Percentiles rank a stretch among this genome's conserved stretches.
These are phyloP conservation scores for Viola pubescens DNA, from an alignment of 441 rosid species.

Conservation along the genomic window DNA sequence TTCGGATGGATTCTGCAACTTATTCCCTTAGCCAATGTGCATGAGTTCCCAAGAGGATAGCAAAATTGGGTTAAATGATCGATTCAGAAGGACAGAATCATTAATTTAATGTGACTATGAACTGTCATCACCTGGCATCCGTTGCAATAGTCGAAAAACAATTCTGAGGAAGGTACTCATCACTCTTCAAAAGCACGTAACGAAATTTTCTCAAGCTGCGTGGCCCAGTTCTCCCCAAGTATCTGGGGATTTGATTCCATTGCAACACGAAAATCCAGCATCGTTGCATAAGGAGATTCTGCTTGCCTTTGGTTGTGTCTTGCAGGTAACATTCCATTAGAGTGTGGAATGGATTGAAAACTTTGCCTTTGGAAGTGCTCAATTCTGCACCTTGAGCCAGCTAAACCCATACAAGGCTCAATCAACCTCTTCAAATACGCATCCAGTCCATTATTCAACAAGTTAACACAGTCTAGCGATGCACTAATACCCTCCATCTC, in stretches of 20 bases:
- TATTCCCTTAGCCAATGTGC: constrained; percentile 13
- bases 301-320: constrained; percentile 18
- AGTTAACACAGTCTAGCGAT: constrained; percentile 41
- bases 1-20: constrained; percentile 19
- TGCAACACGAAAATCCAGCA: constrained; percentile 53
- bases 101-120: constrained; percentile 7
- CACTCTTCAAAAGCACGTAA: constrained; percentile 34
- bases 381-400: constrained; percentile 33
- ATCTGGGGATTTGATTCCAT: constrained; percentile 63
- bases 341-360: constrained; percentile 11
- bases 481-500: constrained; percentile 49
- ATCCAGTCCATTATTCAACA: constrained; percentile 64
- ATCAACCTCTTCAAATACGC: constrained; percentile 58
- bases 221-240: constrained; percentile 71
- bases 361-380: constrained; percentile 18
- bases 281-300: constrained; percentile 28
- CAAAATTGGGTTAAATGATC: constrained; percentile 21
- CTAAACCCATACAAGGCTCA: constrained; percentile 52
- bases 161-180: constrained; percentile 12
- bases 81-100: constrained; percentile 15
- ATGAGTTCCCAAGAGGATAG: constrained; percentile 6
- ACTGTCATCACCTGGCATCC: constrained; percentile 10
- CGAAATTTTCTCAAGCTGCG: constrained; percentile 59
- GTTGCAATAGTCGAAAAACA: constrained; percentile 6
- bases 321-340: constrained; percentile 18